Conservation (phyloP, 2,329 filamentous ascomycete species). For the Escovopsis sp. region DNA sequence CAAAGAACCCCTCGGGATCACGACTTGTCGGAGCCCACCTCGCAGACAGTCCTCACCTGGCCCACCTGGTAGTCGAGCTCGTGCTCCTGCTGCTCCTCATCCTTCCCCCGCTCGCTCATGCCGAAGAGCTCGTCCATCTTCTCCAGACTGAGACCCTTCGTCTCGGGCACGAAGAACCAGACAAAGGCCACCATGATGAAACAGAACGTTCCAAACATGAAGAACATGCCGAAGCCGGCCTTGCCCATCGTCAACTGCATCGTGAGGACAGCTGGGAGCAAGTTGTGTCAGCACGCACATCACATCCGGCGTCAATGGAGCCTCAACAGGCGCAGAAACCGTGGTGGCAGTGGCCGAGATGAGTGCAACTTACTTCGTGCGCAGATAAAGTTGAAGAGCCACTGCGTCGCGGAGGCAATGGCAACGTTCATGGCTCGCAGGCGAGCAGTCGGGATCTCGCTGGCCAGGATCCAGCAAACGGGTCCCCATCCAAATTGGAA, state of each 20-base stretch:
- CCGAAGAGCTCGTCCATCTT: constrained; percentile 55
- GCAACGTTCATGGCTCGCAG: constrained; percentile 53
- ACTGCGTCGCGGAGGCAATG: constrained; percentile 53
- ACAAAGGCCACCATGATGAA: constrained; percentile 50
- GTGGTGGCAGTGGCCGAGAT: not conserved
- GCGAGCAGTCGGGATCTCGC: constrained; percentile 53
- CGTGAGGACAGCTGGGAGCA: constrained; percentile 37
- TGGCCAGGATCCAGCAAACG: constrained; percentile 57
- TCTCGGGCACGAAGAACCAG: constrained; percentile 56
- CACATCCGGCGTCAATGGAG: no score
- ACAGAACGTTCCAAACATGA: constrained; percentile 54
- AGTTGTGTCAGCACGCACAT: not conserved
- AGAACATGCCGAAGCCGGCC: constrained; percentile 43
- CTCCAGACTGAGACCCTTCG: constrained; percentile 49
- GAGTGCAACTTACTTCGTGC: constrained; percentile 31
- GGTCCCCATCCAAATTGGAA: constrained; percentile 61
- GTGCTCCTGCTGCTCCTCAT: constrained; percentile 2
- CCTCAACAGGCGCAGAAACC: not conserved
- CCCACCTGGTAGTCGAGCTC: not conserved
- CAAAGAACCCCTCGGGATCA: not conserved
- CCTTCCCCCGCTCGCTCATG: constrained; percentile 29
- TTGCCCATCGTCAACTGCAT: constrained; percentile 45
- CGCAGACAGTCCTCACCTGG: constrained; percentile 13
- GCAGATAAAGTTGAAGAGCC: constrained; percentile 63
- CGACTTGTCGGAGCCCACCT: constrained; percentile 8